Evolutionary conservation across 129 eudicot species (phyloP).

Genomic region (Pulicaria dysenterica): DNA sequence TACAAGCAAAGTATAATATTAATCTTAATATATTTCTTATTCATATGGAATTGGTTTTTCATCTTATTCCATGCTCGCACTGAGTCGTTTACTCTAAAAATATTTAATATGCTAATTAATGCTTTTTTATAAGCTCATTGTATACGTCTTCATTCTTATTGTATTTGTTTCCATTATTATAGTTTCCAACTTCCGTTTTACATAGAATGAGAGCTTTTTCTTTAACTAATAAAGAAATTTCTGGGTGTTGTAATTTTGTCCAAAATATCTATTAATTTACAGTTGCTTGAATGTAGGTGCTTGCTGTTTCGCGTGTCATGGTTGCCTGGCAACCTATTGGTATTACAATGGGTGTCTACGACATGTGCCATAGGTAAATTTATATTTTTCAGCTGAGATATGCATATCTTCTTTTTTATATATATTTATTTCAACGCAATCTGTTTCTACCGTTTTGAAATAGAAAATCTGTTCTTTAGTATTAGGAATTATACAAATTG

Average conservation of each 20-base stretch:
- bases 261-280: neutral
- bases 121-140: too few relatives aligned
- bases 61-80: neutral
- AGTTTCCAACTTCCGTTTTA: too few relatives aligned
- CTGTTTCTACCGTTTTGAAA: neutral
- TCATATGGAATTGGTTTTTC: neutral
- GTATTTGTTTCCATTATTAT: too few relatives aligned
- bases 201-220: too few relatives aligned
- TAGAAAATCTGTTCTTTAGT: too few relatives aligned
- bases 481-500: too few relatives aligned
- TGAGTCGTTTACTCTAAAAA: too few relatives aligned
- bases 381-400: neutral
- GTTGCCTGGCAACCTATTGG: conserved; percentile 99
- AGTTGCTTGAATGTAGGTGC: conserved; percentile 60
- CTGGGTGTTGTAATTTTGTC: too few relatives aligned
- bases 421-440: neutral
- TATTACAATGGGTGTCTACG: conserved; percentile 97
- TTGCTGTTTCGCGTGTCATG: conserved; percentile 98
- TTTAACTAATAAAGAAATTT: too few relatives aligned
- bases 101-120: too few relatives aligned
- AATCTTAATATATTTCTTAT: neutral
- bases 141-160: too few relatives aligned
- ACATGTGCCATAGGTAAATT: conserved; percentile 94
- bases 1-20: conserved; percentile 73
- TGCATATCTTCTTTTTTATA: neutral